Conservation (phyloP, 2,329 filamentous ascomycete genomes). For the Helotiales sp. region DNA sequence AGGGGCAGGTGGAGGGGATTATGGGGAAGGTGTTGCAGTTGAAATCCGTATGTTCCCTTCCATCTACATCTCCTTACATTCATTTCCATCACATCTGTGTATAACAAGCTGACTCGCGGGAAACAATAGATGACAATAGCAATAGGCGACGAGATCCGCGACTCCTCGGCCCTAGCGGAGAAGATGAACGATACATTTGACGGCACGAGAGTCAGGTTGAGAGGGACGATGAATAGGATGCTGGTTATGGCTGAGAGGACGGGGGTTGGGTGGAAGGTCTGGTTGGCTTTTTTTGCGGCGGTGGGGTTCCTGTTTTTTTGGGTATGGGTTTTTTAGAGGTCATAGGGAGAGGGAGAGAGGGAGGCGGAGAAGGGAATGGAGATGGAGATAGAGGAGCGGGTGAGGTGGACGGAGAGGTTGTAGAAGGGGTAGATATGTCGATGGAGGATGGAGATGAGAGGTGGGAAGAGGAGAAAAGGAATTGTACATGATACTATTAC, state of each 20-base stretch:
- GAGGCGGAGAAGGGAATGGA: background rate
- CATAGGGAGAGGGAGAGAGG: background rate
- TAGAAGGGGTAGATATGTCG: background rate
- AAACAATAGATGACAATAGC: constrained; percentile 74
- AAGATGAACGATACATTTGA: constrained; percentile 98
- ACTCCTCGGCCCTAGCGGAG: constrained; percentile 83
- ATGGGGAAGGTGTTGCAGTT: constrained; percentile 84
- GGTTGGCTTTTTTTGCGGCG: constrained; percentile 84
- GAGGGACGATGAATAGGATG: constrained; percentile 97
- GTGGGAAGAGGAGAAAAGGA: background rate
- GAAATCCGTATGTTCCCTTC: constrained; percentile 69
- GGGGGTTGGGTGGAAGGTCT: constrained; percentile 94
- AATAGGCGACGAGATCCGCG: constrained; percentile 93
- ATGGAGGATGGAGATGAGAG: background rate
- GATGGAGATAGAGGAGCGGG: background rate
- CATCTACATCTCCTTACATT: constrained; percentile 5
- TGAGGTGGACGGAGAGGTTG: background rate
- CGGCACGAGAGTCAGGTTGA: constrained; percentile 73
- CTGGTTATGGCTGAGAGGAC: constrained; percentile 90
- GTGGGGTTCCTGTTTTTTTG: constrained; percentile 85
- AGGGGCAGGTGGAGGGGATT: constrained; percentile 86
- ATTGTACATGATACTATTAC: background rate
- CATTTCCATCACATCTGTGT: background rate
- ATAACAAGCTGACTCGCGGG: background rate
- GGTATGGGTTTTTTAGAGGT: constrained; percentile 80